Evolutionary conservation across 495 filamentous ascomycete genomes (phyloP), one percentile per base, ranked within the genome.

Genomic region (Tuber aestivum): DNA sequence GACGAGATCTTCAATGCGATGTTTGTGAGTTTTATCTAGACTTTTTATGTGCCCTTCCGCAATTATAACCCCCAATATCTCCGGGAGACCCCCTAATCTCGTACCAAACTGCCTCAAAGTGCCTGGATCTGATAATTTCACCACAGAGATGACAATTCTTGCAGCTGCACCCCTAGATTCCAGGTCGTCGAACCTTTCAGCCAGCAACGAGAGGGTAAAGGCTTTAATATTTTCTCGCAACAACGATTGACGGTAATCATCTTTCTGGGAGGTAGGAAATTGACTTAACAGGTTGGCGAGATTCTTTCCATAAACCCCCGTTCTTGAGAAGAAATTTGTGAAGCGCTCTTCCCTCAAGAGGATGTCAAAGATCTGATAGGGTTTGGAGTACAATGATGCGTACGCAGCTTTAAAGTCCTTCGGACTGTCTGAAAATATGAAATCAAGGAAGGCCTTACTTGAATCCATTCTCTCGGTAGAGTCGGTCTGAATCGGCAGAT

Each of bases 361-460:
- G 27, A 77, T 69, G 6, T 69, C 35, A 69, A 77, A 77, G 16
- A 77, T 38, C 35, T 77, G 76, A 2, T 76, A 48, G 7, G 76
- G 76, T 4, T 72, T 77, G n/a, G 20, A 23, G 8, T 35, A 9
- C 5, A 77, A 42, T 12, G 76, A 77, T n/a, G 37, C 69, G 9
- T 76, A 48, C 3, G 69, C 74, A 18, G 18, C 2, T 23, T 69
- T 76, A 44, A 45, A 69, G 32, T n/a, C 10, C 18, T 41, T 10
- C 1, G 18, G 20, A 8, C 7, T 70, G 14, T 8, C 12, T 14
- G 41, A 12, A 32, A 77, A 77, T 32, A 76, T 45, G 38, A 77
- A 23, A 9, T 76, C 76, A 1, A 77, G 10, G 48, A 77, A 77
- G 27, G 69, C 45, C 0, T 20, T 32, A n/a, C 50, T 61, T 1